Evolutionary conservation across 1,139 yeast genomes (phyloP).

Genomic region (Hansenula lynferdii): DNA sequence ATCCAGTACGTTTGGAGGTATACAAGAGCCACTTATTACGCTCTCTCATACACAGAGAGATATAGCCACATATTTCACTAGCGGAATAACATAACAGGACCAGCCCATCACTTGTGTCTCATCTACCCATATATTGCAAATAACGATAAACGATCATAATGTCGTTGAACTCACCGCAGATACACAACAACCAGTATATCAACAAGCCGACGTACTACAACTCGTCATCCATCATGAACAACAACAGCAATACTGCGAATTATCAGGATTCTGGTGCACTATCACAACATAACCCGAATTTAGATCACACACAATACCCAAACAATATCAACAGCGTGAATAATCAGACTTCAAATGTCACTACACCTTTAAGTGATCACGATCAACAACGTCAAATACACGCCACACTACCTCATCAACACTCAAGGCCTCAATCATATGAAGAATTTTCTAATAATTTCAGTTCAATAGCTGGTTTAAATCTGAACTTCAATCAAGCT

Average conservation of each 20-base stretch:
- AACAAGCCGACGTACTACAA: slow-evolving; percentile 16
- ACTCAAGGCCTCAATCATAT: slow-evolving; percentile 6
- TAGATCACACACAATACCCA: slow-evolving; percentile 2
- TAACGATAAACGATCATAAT: slow-evolving; percentile 1
- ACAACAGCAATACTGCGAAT: too few relatives aligned
- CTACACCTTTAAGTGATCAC: not conserved
- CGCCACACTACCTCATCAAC: slow-evolving; percentile 1
- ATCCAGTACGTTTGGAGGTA: too few relatives aligned
- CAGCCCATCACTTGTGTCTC: too few relatives aligned
- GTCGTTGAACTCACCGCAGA: slow-evolving; percentile 21
- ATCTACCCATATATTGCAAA: not conserved
- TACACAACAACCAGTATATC: slow-evolving; percentile 14
- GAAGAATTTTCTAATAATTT: slow-evolving; percentile 18
- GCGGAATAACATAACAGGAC: too few relatives aligned
- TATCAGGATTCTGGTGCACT: slow-evolving; percentile 9
- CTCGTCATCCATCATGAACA: too few relatives aligned
- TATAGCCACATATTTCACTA: too few relatives aligned
- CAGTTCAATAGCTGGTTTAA: slow-evolving; percentile 16
- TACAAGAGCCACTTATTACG: too few relatives aligned
- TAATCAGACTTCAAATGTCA: too few relatives aligned
- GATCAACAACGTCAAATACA: slow-evolving; percentile 7
- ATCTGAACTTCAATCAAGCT: slow-evolving; percentile 9
- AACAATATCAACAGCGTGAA: not conserved
- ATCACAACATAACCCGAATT: slow-evolving; percentile 1
- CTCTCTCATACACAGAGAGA: too few relatives aligned